Evolutionary conservation across 345 rosid genomes (phyloP), one percentile per base, ranked within the genome.

Genomic region (Acer negundo): DNA sequence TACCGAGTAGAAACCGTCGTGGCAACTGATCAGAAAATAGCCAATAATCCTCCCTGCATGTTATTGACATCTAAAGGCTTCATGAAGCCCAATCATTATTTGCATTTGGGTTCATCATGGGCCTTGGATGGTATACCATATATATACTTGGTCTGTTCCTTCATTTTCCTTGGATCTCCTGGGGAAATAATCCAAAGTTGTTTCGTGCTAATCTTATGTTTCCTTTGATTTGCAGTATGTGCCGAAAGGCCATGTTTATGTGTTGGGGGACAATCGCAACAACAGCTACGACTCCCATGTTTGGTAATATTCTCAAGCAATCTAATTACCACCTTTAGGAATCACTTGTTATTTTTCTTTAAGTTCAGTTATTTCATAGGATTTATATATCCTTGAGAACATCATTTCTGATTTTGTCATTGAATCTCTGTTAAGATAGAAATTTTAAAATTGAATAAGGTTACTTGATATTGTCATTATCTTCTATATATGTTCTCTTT

Each of bases 251-350:
- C 79, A 81, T 81, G 75, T 84, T 69, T 81, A 65, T 46, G 79
- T 84, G 72, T 55, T 84, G 82, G 86, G 86, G 20, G 88, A 82
- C 74, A 83, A 85, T 72, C 83, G 81, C 22, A 79, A 83, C 15
- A 78, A 80, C 53, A 85, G 84, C 76, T 79, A 78, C 1, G 84
- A 85, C 68, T 83, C 86, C 11, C 86, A 82, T 85, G 53, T 28
- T 53, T 81, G 81, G 84, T 84, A 79, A 7, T 59, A 42, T 42
- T 73, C 68, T 73, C 67, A 22, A 61, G 55, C 67, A 31, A 15
- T 28, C 44, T 69, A 70, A 56, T 70, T 4, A 9, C 11, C 74
- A 70, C 31, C 19, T 51, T 70, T 26, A 28, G 46, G 8, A 47
- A 13, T 24, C 35, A 47, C 38, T 24, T 3, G 35, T 31, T 31